Percentiles rank a stretch among this genome's conserved stretches.
Conservation (phyloP, 192 early-diverging fungal genomes). For the Chytriomyces sp. region DNA sequence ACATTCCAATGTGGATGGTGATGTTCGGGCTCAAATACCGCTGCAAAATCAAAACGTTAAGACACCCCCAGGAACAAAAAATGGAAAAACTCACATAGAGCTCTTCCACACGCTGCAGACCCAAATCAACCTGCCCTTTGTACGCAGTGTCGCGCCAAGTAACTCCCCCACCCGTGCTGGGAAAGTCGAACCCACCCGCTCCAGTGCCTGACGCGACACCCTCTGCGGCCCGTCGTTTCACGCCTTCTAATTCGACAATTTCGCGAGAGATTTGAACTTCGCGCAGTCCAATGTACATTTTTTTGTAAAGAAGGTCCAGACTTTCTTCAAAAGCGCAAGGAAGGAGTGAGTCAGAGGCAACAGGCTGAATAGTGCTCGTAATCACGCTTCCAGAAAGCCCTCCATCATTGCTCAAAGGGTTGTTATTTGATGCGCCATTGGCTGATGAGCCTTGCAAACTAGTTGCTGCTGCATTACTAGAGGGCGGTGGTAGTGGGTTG, state of each 20-base stretch:
- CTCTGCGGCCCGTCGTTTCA: conserved; percentile 8
- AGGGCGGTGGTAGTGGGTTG: neutral
- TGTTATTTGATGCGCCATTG: too few species aligned
- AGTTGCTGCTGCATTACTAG: neutral
- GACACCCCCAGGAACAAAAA: conserved; percentile 8
- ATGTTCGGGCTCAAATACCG: conserved; percentile 44
- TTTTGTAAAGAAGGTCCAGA: conserved; percentile 34
- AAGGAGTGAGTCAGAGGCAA: conserved; percentile 20
- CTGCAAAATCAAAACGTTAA: conserved; percentile 21
- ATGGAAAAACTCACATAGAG: conserved; percentile 44
- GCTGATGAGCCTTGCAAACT: too few species aligned
- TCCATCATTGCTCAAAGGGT: too few species aligned
- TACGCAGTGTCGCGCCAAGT: neutral
- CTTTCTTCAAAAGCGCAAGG: conserved; percentile 40
- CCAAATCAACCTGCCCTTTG: neutral
- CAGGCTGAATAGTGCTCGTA: conserved; percentile 43
- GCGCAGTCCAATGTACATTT: conserved; percentile 43
- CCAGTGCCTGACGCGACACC: neutral
- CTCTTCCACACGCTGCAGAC: conserved; percentile 39
- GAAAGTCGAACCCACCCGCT: neutral
- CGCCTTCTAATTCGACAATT: conserved; percentile 25
- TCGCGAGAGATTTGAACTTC: conserved; percentile 40
- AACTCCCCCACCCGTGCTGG: neutral
- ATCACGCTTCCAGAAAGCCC: neutral
- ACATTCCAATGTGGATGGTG: conserved; percentile 51